A percentile compares a stretch with the other conserved stretches of the same genome.
Conservation (phyloP, 495 filamentous ascomycete species). For the Monascus purpureus region DNA sequence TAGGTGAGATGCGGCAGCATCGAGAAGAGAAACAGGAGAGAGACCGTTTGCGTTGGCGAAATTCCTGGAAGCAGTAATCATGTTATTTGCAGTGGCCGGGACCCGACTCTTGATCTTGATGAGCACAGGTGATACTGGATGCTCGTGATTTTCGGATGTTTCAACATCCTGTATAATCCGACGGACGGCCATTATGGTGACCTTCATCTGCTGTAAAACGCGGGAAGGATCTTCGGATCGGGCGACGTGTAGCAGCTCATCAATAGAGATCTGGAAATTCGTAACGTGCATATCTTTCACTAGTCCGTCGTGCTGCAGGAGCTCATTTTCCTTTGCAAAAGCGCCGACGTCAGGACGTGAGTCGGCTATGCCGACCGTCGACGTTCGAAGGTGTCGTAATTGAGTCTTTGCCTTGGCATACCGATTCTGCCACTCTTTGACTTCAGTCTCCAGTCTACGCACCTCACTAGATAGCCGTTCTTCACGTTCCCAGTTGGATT, state of each 20-base stretch:
- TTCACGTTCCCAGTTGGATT: constrained; percentile 68
- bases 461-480: constrained; percentile 60
- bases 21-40: constrained; percentile 86
- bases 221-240: constrained; percentile 55
- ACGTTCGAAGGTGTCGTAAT: constrained; percentile 64
- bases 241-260: constrained; percentile 73
- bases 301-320: constrained; percentile 57
- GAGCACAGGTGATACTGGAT: constrained; percentile 28
- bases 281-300: constrained; percentile 88
- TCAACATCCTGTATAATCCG: constrained; percentile 69
- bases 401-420: constrained; percentile 82
- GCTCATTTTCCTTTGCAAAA: constrained; percentile 52
- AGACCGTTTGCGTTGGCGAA: constrained; percentile 68
- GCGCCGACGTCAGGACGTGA: constrained; percentile 46
- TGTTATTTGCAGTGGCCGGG: constrained; percentile 83
- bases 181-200: constrained; percentile 65
- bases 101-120: constrained; percentile 62
- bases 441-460: constrained; percentile 59
- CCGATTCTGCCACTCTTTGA: constrained; percentile 76
- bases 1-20: constrained; percentile 90
- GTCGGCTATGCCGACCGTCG: constrained; percentile 57
- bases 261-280: constrained; percentile 87
- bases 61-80: constrained; percentile 89
- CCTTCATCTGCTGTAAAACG: constrained; percentile 68
- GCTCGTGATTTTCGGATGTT: constrained; percentile 30